Conservation (phyloP, 2,329 filamentous ascomycete genomes). For the Setomelanomma holmii region DNA sequence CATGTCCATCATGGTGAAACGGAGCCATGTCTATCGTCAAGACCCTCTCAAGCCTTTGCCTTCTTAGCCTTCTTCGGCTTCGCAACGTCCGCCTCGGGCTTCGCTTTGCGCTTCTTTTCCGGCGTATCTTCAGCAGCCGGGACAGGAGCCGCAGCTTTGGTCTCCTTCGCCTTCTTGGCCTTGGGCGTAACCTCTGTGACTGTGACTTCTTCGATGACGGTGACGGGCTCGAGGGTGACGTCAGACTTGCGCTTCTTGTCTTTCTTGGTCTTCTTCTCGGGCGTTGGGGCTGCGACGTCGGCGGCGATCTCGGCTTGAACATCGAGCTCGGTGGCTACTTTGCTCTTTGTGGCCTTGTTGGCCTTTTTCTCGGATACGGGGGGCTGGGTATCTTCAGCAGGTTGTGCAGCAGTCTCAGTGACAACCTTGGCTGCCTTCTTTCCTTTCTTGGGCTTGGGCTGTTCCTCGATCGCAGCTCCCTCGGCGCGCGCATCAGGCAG, state of each 20-base stretch:
- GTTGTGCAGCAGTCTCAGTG: constrained; percentile 8
- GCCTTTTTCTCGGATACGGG: constrained; percentile 36
- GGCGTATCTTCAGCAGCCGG: constrained; percentile 19
- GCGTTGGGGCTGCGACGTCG: constrained; percentile 7
- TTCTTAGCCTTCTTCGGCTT: constrained; percentile 40
- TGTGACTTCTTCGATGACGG: constrained; percentile 13
- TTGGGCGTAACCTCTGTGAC: constrained; percentile 15
- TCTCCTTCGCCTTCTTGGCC: constrained; percentile 31
- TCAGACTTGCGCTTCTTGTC: constrained; percentile 33
- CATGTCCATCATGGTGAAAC: too few species aligned
- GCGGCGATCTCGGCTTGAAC: constrained; percentile 15
- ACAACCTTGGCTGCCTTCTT: constrained; percentile 32
- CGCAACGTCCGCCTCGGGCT: constrained; percentile 14
- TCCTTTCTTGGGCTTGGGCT: constrained; percentile 41
- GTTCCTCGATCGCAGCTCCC: constrained; percentile 16
- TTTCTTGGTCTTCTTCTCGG: constrained; percentile 22
- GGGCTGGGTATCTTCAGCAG: constrained; percentile 16
- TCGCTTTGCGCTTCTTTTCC: constrained; percentile 28
- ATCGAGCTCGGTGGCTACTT: constrained; percentile 15
- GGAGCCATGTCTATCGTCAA: too few species aligned
- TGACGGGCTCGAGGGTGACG: constrained; percentile 16
- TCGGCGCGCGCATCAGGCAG: constrained; percentile 30
- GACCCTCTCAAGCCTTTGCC: constrained; percentile 30
- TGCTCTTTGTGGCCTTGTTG: constrained; percentile 24
- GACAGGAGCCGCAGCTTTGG: constrained; percentile 13